Base-by-base conservation (phyloP, 2,329 filamentous ascomycete species). In the Sclerotinia nivalis region DNA sequence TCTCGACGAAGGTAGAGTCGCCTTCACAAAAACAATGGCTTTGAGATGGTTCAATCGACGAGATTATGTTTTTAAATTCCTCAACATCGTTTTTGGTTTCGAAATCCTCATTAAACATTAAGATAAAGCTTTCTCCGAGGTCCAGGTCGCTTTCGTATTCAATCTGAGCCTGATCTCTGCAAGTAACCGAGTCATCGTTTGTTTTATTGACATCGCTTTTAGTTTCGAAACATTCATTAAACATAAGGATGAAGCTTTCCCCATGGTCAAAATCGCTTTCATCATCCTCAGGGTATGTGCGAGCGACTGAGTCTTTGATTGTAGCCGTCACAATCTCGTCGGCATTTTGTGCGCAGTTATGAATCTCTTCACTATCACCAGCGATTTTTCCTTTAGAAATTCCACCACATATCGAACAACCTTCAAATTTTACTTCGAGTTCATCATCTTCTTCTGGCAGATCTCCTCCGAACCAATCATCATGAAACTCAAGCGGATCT, bases 401-500 rank as follows among this genome's bases (percentile, higher is more conserved):
- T 9, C n/a, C 22, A 9, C 8, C 18, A 40, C 9, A 25, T 12
- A 28, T 37, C 5, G 15, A 20, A 13, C 31, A 25, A 65, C 40
- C 9, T 4, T 20, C 34, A 9, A 20, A 22, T 43, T 25, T 15
- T 9, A 25, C n/a, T 52, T 52, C 47, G 40, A 6, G 1, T 28
- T 25, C 34, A 1, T 1, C 22, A 15, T 43, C 2, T 20, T 52
- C 60, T n/a, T 49, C 28, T 15, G 18, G 34, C 34, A 20, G 15
- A 52, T 25, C 22, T 43, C n/a, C 34, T 43, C 15, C n/a, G 9
- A 65, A 65, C 61, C 61, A 65, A 18, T 65, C 9, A 65, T 65
- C 47, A 25, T 37, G n/a, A 20, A 65, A 65, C 25, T 52, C 47
- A 40, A 65, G 61, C 28, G 47, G 61, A 5, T 65, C 61, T 0